phyloP scores from a whole-genome alignment of 257 asterid genomes.

The Solanum pinnatisectum region DNA sequence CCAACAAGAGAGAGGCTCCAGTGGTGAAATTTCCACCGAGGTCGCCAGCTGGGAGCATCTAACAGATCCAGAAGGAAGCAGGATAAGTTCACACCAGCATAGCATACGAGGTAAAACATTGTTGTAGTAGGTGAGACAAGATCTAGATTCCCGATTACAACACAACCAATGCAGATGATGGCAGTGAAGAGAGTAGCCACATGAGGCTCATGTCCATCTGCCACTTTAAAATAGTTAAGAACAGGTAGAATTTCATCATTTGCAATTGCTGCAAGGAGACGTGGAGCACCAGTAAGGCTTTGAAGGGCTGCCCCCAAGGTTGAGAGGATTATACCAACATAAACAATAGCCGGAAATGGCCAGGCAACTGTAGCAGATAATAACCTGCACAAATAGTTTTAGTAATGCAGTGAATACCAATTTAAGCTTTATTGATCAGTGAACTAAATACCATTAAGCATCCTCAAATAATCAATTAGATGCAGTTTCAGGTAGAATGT shows the following conservation, averaged over 20 bases:
- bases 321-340: constrained; percentile 90
- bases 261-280: constrained; percentile 98
- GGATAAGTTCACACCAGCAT: constrained; percentile 91
- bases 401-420: background rate
- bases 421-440: background rate
- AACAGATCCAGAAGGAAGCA: constrained; percentile 95
- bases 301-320: constrained; percentile 99
- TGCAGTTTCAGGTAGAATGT: background rate
- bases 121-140: constrained; percentile 95
- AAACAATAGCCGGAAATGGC: constrained; percentile 86
- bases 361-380: constrained; percentile 97
- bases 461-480: background rate
- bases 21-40: constrained; percentile 98
- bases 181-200: constrained; percentile 91
- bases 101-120: constrained; percentile 95
- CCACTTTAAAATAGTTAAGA: constrained; percentile 86
- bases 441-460: background rate
- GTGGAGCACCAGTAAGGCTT: constrained; percentile 97
- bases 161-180: constrained; percentile 86
- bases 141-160: constrained; percentile 86
- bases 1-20: constrained; percentile 99
- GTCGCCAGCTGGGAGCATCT: constrained; percentile 99
- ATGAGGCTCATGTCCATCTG: constrained; percentile 86
- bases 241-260: constrained; percentile 96
- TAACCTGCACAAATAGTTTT: constrained; percentile 58